Percentiles rank a stretch among this genome's conserved stretches.
Evolutionary conservation across 208 protist species (phyloP).

Genomic region (Leishmania braziliensis): DNA sequence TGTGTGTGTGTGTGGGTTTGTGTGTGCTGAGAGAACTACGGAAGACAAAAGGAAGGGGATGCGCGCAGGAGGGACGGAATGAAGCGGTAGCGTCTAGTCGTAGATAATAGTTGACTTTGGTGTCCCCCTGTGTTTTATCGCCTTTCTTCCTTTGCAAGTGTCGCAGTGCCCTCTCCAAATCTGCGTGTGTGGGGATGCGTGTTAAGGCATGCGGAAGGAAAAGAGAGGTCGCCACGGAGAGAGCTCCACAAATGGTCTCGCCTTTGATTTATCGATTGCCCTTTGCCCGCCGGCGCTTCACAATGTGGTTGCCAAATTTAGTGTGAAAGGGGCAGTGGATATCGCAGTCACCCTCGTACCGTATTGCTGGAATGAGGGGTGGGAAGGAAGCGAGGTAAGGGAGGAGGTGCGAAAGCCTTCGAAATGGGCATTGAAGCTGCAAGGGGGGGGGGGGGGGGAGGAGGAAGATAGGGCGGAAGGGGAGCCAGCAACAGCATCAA

Average conservation of each 20-base stretch:
- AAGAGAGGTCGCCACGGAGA: background rate
- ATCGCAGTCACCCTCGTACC: background rate
- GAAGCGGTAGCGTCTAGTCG: background rate
- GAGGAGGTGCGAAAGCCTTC: background rate
- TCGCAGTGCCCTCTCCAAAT: background rate
- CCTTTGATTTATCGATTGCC: background rate
- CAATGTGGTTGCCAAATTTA: background rate
- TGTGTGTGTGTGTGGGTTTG: background rate
- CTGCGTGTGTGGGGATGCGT: background rate
- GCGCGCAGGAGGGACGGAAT: slow-evolving; percentile 68
- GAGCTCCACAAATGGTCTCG: background rate
- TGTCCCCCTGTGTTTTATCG: background rate
- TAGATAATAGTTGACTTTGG: background rate
- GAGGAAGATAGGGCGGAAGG: background rate
- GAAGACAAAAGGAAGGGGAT: background rate
- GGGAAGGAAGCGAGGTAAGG: background rate
- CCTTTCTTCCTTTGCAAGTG: background rate
- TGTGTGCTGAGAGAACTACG: background rate
- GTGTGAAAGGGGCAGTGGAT: background rate
- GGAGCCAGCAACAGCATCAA: background rate
- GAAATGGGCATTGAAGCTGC: background rate
- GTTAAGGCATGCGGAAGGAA: background rate
- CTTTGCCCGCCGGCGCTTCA: background rate
- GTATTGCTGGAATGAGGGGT: background rate
- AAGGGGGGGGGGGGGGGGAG: too few relatives aligned